These are phyloP conservation scores for Trichoderma simmonsii DNA, from an alignment of 2,329 filamentous ascomycete species.

Conservation along the genomic window DNA sequence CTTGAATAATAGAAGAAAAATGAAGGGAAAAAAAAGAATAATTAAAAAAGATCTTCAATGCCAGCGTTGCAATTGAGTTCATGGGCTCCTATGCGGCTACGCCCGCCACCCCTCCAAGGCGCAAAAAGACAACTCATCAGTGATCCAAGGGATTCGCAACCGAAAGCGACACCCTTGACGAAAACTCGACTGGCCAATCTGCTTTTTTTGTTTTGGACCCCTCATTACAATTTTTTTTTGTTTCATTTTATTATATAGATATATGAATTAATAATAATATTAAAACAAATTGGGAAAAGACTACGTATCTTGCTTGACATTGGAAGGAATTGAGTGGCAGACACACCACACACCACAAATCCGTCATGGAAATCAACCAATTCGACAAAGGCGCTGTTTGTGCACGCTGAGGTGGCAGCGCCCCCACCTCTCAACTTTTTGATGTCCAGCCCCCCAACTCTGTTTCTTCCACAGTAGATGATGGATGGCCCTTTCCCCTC, in stretches of 20 bases:
- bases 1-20: not conserved
- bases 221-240: not conserved
- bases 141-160: not conserved
- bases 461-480: not conserved
- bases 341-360: not conserved
- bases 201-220: not conserved
- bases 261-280: not conserved
- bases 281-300: not conserved
- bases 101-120: not conserved
- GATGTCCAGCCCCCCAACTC: not conserved
- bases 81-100: not conserved
- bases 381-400: not conserved
- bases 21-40: not conserved
- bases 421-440: not conserved
- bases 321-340: not conserved
- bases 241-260: not conserved
- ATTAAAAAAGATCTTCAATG: slow-evolving; percentile 9
- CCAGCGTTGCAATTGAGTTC: not conserved
- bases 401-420: slow-evolving; percentile 11
- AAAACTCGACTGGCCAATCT: not conserved
- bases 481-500: not conserved
- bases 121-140: slow-evolving; percentile 2
- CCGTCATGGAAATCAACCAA: not conserved
- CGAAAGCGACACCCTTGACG: not conserved
- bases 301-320: not conserved